Conservation (phyloP, 1,284 basidiomycete species). For the Bjerkandera adusta region DNA sequence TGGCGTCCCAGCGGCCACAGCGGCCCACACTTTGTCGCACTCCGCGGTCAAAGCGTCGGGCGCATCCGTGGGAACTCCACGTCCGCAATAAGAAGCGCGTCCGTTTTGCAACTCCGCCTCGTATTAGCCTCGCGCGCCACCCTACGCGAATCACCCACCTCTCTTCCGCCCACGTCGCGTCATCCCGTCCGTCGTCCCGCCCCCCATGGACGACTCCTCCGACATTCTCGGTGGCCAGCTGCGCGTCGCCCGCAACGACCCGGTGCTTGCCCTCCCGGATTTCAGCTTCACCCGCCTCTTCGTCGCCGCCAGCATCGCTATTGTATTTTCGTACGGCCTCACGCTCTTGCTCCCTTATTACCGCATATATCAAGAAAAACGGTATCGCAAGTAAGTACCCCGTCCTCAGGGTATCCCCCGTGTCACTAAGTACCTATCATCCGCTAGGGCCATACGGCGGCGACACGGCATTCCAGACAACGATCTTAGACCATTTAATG, state of each 20-base stretch:
- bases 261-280: slow-evolving; percentile 31
- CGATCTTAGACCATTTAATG: slow-evolving; percentile 77
- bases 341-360: slow-evolving; percentile 26
- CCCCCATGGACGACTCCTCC: slow-evolving; percentile 39
- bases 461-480: slow-evolving; percentile 78
- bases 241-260: slow-evolving; percentile 36
- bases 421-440: slow-evolving; percentile 10
- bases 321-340: slow-evolving; percentile 14
- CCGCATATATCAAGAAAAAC: slow-evolving; percentile 51
- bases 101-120: slow-evolving; percentile 23
- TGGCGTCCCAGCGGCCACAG: too few species aligned
- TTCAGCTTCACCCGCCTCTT: slow-evolving; percentile 26
- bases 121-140: slow-evolving; percentile 17
- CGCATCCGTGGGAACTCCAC: slow-evolving; percentile 9
- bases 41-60: not conserved
- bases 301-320: slow-evolving; percentile 16
- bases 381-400: slow-evolving; percentile 54
- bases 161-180: slow-evolving; percentile 22
- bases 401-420: slow-evolving; percentile 15
- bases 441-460: slow-evolving; percentile 54
- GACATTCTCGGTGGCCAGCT: slow-evolving; percentile 65
- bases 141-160: slow-evolving; percentile 18
- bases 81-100: not conserved
- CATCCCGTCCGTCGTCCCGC: slow-evolving; percentile 37
- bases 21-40: not conserved